phyloP scores from a whole-genome alignment of 495 filamentous ascomycete genomes.

The Penicillium turbatum region DNA sequence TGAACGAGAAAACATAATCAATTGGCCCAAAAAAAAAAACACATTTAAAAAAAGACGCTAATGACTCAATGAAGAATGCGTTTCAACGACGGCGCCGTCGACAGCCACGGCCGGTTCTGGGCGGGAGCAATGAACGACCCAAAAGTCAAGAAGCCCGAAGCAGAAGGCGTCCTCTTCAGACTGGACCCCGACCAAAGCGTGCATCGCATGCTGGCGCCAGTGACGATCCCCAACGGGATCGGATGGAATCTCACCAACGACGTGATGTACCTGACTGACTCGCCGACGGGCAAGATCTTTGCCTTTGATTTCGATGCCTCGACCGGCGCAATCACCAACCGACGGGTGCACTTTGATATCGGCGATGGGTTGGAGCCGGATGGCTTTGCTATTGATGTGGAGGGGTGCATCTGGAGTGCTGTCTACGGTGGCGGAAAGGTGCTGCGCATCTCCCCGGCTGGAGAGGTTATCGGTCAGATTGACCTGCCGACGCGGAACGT shows the following conservation, averaged over 20 bases:
- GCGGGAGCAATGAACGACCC: slow-evolving; percentile 83
- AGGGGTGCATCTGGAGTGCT: slow-evolving; percentile 75
- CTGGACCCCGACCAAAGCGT: slow-evolving; percentile 58
- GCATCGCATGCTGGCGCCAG: slow-evolving; percentile 54
- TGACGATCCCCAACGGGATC: slow-evolving; percentile 86
- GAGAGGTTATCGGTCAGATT: slow-evolving; percentile 62
- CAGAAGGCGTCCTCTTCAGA: slow-evolving; percentile 57
- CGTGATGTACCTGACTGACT: slow-evolving; percentile 82
- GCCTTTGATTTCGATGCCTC: slow-evolving; percentile 68
- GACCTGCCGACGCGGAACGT: slow-evolving; percentile 62
- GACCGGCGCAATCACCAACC: slow-evolving; percentile 61
- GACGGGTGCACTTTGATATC: slow-evolving; percentile 49
- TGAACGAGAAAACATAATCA: background rate
- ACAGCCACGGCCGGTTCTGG: slow-evolving; percentile 82
- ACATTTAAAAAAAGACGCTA: background rate
- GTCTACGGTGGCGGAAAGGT: slow-evolving; percentile 68
- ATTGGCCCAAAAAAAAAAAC: background rate
- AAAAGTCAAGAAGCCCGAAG: slow-evolving; percentile 30
- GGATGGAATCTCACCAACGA: slow-evolving; percentile 66
- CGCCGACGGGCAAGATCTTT: slow-evolving; percentile 64
- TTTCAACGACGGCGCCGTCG: slow-evolving; percentile 78
- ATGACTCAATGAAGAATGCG: slow-evolving; percentile 41
- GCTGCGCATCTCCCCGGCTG: slow-evolving; percentile 60
- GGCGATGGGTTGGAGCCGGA: slow-evolving; percentile 57
- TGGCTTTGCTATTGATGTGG: slow-evolving; percentile 67